A percentile compares a stretch with the other conserved stretches of the same genome.
Conservation (phyloP, 352 stramenopile species). For the Stephanocyclus meneghinianus region DNA sequence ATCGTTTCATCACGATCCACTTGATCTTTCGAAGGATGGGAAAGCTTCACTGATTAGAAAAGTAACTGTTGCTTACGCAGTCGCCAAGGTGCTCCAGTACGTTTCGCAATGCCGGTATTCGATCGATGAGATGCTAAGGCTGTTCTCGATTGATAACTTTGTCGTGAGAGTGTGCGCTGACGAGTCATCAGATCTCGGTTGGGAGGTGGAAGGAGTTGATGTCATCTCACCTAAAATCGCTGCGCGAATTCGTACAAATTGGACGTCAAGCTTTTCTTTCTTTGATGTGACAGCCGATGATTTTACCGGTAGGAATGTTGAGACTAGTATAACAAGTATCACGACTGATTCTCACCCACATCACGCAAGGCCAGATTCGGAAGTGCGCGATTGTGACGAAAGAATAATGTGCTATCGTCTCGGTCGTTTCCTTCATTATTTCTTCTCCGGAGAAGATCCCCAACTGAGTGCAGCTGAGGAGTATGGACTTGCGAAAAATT, state of each 20-base stretch:
- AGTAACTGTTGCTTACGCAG: constrained; percentile 6
- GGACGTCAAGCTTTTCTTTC: background rate
- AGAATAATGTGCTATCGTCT: background rate
- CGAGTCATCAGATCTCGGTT: background rate
- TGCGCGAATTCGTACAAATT: background rate
- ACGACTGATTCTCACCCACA: background rate
- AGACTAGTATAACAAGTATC: background rate
- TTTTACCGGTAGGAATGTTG: background rate
- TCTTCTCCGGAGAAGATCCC: background rate
- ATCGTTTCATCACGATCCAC: background rate
- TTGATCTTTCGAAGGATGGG: background rate
- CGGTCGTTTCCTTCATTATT: background rate
- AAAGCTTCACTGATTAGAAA: constrained; percentile 3
- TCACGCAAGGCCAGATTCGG: background rate
- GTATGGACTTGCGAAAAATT: background rate
- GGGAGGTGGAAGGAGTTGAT: background rate
- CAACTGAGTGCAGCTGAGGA: too few relatives aligned
- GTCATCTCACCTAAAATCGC: background rate
- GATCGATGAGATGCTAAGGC: background rate
- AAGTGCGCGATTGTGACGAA: background rate
- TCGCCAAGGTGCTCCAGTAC: background rate
- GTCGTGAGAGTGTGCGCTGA: background rate
- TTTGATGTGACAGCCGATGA: background rate
- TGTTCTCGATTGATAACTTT: constrained; percentile 12
- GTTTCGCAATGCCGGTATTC: background rate